phyloP scores from a whole-genome alignment of 352 stramenopile genomes.

The Globisporangium okanoganense region DNA sequence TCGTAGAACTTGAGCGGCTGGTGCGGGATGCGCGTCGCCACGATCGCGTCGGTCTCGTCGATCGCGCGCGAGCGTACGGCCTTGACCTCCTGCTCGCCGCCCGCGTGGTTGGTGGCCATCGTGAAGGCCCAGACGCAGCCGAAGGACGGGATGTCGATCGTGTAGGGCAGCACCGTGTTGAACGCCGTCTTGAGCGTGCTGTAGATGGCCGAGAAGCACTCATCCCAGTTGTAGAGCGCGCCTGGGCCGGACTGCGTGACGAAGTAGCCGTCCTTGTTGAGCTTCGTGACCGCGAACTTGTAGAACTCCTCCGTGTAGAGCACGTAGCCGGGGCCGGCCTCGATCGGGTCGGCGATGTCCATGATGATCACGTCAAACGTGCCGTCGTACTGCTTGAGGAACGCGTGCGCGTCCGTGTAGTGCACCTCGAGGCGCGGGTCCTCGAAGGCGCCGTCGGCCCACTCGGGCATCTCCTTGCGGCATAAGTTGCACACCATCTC shows the following conservation, averaged over 20 bases:
- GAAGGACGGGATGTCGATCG: constrained; percentile 92
- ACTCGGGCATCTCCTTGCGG: constrained; percentile 92
- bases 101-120: constrained; percentile 82
- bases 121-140: constrained; percentile 94
- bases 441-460: constrained; percentile 85
- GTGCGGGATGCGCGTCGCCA: constrained; percentile 49
- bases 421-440: constrained; percentile 91
- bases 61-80: constrained; percentile 51
- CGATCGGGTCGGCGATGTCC: constrained; percentile 94
- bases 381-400: constrained; percentile 80
- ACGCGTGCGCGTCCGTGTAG: constrained; percentile 89
- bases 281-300: constrained; percentile 79
- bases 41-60: constrained; percentile 59
- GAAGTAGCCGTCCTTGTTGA: constrained; percentile 87
- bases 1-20: constrained; percentile 91
- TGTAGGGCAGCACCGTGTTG: constrained; percentile 90
- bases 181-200: constrained; percentile 92
- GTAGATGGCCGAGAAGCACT: constrained; percentile 94
- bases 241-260: constrained; percentile 92
- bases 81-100: constrained; percentile 42
- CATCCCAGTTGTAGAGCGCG: constrained; percentile 86
- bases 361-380: constrained; percentile 95
- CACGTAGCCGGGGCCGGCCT: constrained; percentile 91
- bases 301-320: constrained; percentile 91
- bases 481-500: constrained; percentile 91